These are phyloP conservation scores for Globisporangium radiosum DNA, from an alignment of 352 stramenopile species.

Conservation along the genomic window DNA sequence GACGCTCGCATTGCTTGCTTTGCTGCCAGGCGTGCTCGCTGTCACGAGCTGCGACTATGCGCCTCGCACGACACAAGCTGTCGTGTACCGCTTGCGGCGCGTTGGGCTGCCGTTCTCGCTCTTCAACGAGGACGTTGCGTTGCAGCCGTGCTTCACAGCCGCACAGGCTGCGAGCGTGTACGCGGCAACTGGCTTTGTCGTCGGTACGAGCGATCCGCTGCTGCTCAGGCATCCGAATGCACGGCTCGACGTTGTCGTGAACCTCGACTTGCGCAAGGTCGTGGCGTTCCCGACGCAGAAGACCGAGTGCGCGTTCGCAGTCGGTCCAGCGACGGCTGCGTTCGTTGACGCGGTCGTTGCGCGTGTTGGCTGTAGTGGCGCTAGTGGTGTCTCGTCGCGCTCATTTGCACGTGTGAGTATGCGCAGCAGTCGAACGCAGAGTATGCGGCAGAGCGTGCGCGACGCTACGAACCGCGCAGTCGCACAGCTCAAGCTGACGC, in stretches of 20 bases:
- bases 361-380: slow-evolving; percentile 21
- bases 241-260: slow-evolving; percentile 48
- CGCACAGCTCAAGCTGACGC: neutral
- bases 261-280: slow-evolving; percentile 50
- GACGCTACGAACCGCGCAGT: neutral
- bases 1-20: slow-evolving; percentile 41
- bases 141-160: slow-evolving; percentile 47
- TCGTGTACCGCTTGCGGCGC: slow-evolving; percentile 30
- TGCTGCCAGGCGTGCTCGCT: slow-evolving; percentile 41
- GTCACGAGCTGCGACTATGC: slow-evolving; percentile 23
- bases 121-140: slow-evolving; percentile 26
- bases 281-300: slow-evolving; percentile 44
- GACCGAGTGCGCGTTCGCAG: slow-evolving; percentile 42
- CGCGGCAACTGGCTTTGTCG: slow-evolving; percentile 29
- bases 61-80: slow-evolving; percentile 34
- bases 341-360: slow-evolving; percentile 26
- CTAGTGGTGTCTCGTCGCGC: slow-evolving; percentile 5
- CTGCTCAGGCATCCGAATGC: slow-evolving; percentile 43
- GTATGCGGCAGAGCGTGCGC: neutral
- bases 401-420: neutral
- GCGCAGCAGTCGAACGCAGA: neutral
- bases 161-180: slow-evolving; percentile 24
- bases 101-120: slow-evolving; percentile 42
- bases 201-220: slow-evolving; percentile 48
- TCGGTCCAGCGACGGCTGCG: slow-evolving; percentile 32